These are phyloP conservation scores for Nicotiana attenuata DNA, from an alignment of 257 asterid genomes.

Conservation along the genomic window DNA sequence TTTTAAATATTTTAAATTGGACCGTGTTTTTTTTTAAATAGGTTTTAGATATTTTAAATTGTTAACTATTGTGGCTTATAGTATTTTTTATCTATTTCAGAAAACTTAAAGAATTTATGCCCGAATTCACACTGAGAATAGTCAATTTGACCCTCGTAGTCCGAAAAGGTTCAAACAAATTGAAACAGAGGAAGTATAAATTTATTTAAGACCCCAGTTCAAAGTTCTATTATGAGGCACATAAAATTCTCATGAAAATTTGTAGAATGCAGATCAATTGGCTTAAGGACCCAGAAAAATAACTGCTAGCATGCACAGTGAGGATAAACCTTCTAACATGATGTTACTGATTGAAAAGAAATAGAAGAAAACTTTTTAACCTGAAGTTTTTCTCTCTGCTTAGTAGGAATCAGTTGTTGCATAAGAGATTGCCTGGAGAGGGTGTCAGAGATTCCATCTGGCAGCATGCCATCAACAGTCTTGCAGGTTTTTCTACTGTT, in stretches of 20 bases:
- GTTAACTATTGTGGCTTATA: no score
- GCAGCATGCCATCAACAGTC: background rate
- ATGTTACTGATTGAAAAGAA: background rate
- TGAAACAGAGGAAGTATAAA: background rate
- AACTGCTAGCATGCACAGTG: background rate
- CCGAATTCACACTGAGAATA: background rate
- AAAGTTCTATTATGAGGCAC: background rate
- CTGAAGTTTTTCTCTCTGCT: background rate
- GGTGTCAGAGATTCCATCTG: slow-evolving; percentile 9
- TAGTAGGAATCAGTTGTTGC: slow-evolving; percentile 12
- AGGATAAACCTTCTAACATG: background rate
- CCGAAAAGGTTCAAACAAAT: background rate
- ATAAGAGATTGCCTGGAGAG: background rate
- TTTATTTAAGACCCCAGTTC: background rate
- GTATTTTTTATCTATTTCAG: no score
- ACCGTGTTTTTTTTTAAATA: no score
- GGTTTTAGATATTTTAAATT: no score
- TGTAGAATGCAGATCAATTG: background rate
- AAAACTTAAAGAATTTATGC: no score
- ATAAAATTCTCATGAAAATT: background rate
- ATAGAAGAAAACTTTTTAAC: background rate
- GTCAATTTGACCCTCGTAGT: no score
- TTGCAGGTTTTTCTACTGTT: slow-evolving; percentile 30
- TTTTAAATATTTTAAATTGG: no score
- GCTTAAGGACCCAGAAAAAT: background rate